These are phyloP conservation scores for Penicillium crustosum DNA, from an alignment of 2,329 filamentous ascomycete species.

Conservation along the genomic window DNA sequence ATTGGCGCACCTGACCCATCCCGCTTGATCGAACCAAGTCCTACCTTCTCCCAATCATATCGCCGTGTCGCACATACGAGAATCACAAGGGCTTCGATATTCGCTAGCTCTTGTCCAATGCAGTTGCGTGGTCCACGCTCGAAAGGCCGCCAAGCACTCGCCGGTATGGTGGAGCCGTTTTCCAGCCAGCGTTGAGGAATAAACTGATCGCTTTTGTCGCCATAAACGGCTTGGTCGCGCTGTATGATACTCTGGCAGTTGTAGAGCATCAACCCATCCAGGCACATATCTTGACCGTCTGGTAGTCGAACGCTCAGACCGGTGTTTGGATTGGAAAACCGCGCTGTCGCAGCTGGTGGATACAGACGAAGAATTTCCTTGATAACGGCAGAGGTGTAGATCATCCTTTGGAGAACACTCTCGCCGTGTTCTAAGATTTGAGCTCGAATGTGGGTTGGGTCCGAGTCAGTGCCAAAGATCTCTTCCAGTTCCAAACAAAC, in stretches of 20 bases:
- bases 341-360: constrained; percentile 39
- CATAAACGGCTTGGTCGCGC: constrained; percentile 20
- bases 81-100: constrained; percentile 40
- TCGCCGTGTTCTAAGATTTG: constrained; percentile 21
- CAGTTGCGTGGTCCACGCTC: constrained; percentile 51
- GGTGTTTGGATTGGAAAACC: constrained; percentile 9
- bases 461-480: no score
- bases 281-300: not conserved
- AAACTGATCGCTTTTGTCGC: constrained; percentile 27
- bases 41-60: constrained; percentile 21
- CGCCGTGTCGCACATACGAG: constrained; percentile 16
- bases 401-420: constrained; percentile 47
- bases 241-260: constrained; percentile 16
- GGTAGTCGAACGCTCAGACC: constrained; percentile 10
- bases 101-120: constrained; percentile 52
- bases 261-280: not conserved
- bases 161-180: constrained; percentile 25
- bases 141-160: constrained; percentile 51
- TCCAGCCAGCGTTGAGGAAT: constrained; percentile 41
- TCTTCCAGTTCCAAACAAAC: no score
- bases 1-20: not conserved
- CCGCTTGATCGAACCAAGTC: constrained; percentile 13
- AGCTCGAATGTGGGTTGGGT: no score
- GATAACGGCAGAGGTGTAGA: constrained; percentile 27
- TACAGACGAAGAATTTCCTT: constrained; percentile 57